Percentiles rank a stretch among this genome's conserved stretches.
phyloP scores from a whole-genome alignment of 2,329 filamentous ascomycete species.

The Calonectria henricotiae region DNA sequence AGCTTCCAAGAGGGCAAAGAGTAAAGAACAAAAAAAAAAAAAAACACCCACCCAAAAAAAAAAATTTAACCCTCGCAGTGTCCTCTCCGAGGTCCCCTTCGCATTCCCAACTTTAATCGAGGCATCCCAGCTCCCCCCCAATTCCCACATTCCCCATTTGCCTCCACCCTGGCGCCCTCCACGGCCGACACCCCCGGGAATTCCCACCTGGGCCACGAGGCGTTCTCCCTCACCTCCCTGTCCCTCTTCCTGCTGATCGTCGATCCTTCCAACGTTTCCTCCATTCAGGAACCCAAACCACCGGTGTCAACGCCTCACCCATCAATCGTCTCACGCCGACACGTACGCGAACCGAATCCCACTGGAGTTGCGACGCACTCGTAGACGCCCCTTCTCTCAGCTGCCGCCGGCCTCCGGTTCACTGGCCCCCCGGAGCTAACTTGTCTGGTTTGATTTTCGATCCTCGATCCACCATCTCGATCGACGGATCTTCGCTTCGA shows the following conservation, averaged over 20 bases:
- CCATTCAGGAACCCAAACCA: slow-evolving; percentile 26
- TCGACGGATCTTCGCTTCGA: slow-evolving; percentile 13
- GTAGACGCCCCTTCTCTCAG: slow-evolving; percentile 20
- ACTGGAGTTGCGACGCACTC: slow-evolving; percentile 19
- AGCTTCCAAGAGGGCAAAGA: neutral
- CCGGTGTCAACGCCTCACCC: slow-evolving; percentile 13
- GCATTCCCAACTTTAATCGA: slow-evolving; percentile 17
- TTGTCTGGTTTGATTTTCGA: neutral
- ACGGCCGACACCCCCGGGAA: slow-evolving; percentile 29
- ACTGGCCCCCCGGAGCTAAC: slow-evolving; percentile 12
- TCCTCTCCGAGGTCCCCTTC: slow-evolving; percentile 1
- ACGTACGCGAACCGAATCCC: neutral
- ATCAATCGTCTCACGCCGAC: slow-evolving; percentile 7
- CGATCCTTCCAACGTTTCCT: slow-evolving; percentile 30
- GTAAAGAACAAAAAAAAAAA: slow-evolving; percentile 5
- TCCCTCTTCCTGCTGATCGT: slow-evolving; percentile 34
- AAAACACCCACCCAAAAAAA: neutral
- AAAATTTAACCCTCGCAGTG: slow-evolving; percentile 2
- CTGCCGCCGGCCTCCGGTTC: slow-evolving; percentile 12
- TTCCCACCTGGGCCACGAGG: slow-evolving; percentile 31
- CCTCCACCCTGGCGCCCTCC: slow-evolving; percentile 16
- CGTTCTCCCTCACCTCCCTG: slow-evolving; percentile 34
- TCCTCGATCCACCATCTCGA: slow-evolving; percentile 4
- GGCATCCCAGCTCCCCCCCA: neutral
- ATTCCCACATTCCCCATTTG: slow-evolving; percentile 24